Evolutionary conservation across 768 basidiomycete species (phyloP).

Genomic region (Hydnomerulius pinastri): DNA sequence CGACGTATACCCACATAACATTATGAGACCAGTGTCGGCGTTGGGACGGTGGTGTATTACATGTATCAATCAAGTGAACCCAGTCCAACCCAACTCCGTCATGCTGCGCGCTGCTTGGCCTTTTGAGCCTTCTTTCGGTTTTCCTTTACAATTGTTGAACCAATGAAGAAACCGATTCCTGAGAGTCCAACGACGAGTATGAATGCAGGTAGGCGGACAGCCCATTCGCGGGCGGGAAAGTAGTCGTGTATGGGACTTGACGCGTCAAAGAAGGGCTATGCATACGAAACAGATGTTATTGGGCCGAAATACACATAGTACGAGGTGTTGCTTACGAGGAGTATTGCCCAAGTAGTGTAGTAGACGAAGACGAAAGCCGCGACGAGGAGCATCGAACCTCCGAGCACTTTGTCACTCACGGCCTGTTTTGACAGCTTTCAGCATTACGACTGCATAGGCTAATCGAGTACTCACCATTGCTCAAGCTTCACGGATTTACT

Average conservation of each 20-base stretch:
- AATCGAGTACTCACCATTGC: slow-evolving; percentile 26
- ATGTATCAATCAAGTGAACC: slow-evolving; percentile 12
- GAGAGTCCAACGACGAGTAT: slow-evolving; percentile 78
- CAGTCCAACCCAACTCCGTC: slow-evolving; percentile 18
- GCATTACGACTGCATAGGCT: not conserved
- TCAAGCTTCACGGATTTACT: not conserved
- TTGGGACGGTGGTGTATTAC: not conserved
- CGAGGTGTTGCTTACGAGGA: slow-evolving; percentile 59
- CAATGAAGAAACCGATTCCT: slow-evolving; percentile 82
- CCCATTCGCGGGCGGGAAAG: slow-evolving; percentile 94
- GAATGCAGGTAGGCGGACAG: slow-evolving; percentile 81
- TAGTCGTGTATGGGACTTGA: slow-evolving; percentile 71
- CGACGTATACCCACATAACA: slow-evolving; percentile 10
- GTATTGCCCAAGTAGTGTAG: slow-evolving; percentile 89
- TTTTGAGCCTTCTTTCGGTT: slow-evolving; percentile 67
- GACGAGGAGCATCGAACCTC: slow-evolving; percentile 76
- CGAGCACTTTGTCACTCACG: slow-evolving; percentile 77
- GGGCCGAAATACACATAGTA: not conserved
- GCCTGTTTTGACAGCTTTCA: slow-evolving; percentile 47
- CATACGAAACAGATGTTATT: slow-evolving; percentile 8
- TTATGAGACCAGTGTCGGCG: not conserved
- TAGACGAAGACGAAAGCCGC: slow-evolving; percentile 81
- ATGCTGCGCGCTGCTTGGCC: slow-evolving; percentile 63
- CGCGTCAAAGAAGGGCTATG: slow-evolving; percentile 78
- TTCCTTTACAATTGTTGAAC: slow-evolving; percentile 72